Evolutionary conservation across 176 grass and related monocot species (phyloP).

Genomic region (bread wheat (Triticum aestivum)): IWGSC_CS_RefSeq_v2.1 NC_057797.1:53049738-53050237

Average conservation of each 20-base stretch:
- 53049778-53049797: background rate
- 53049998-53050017: too few species aligned
- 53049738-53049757: background rate
- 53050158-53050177: background rate
- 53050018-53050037: too few species aligned
- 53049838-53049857: background rate
- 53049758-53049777: background rate
- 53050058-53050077: too few species aligned
- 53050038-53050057: too few species aligned
- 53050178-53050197: too few species aligned
- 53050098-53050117: too few species aligned
- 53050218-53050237: too few species aligned
- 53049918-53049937: background rate
- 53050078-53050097: too few species aligned
- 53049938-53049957: background rate
- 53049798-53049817: background rate
- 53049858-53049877: background rate
- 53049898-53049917: background rate
- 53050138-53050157: too few species aligned
- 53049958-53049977: background rate
- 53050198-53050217: too few species aligned
- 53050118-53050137: too few species aligned
- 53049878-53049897: background rate
- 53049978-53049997: too few species aligned
- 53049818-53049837: background rate